Conservation (phyloP, 495 filamentous ascomycete species). For the Oleoguttula mirabilis region DNA sequence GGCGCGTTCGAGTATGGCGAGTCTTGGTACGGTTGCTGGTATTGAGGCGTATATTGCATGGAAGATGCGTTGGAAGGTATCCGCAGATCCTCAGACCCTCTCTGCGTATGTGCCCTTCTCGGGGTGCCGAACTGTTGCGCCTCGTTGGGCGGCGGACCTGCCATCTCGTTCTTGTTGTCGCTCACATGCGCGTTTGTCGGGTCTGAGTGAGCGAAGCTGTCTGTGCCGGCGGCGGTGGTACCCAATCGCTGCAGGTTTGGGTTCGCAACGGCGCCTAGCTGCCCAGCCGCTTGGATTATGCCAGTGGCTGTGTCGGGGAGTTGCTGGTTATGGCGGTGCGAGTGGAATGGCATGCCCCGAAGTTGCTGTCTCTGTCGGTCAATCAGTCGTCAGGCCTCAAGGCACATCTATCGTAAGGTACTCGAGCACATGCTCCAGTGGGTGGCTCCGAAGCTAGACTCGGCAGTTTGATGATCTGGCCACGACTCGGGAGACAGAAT, state of each 20-base stretch:
- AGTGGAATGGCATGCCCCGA: constrained; percentile 10
- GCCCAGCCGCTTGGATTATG: not conserved
- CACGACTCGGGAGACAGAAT: too few relatives aligned
- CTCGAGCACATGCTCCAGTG: too few relatives aligned
- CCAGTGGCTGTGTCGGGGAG: not conserved
- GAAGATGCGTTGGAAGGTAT: constrained; percentile 47
- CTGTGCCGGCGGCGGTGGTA: constrained; percentile 6
- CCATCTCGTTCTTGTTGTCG: constrained; percentile 4
- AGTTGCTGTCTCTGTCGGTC: too few relatives aligned
- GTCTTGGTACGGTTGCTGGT: constrained; percentile 38
- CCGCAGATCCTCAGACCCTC: constrained; percentile 65
- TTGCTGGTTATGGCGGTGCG: not conserved
- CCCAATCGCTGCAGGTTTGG: constrained; percentile 1
- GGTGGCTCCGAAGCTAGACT: too few relatives aligned
- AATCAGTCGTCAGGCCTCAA: too few relatives aligned
- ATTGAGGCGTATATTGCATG: constrained; percentile 34
- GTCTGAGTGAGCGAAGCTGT: constrained; percentile 9
- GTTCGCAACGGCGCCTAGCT: not conserved
- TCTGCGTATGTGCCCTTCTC: constrained; percentile 39
- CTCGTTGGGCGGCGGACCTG: constrained; percentile 12
- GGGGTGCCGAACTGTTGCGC: constrained; percentile 42
- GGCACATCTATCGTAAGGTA: too few relatives aligned
- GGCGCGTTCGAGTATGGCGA: constrained; percentile 30
- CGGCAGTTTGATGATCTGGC: too few relatives aligned
- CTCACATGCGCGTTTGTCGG: too few relatives aligned